These are phyloP conservation scores for Tylopilus balloui DNA, from an alignment of 768 basidiomycete species.

Conservation along the genomic window DNA sequence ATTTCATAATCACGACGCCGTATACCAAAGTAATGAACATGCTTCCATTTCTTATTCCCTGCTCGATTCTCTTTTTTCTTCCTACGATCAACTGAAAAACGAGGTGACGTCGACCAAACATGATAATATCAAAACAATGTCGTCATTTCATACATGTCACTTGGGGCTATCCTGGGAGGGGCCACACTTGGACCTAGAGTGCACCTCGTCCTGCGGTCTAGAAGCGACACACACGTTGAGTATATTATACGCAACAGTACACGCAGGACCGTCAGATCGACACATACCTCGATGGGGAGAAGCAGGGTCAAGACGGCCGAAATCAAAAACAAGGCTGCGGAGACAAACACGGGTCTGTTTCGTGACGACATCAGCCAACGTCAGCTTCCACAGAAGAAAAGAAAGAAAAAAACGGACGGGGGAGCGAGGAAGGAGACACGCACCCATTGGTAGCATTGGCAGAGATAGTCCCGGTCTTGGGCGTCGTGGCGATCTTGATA, in stretches of 20 bases:
- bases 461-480: constrained; percentile 26
- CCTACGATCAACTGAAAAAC: too few relatives aligned
- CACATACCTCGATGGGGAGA: constrained; percentile 45
- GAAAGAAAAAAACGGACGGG: neutral
- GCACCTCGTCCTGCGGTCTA: constrained; percentile 28
- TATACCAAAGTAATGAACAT: too few relatives aligned
- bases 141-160: neutral
- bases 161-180: too few relatives aligned
- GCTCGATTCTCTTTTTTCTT: too few relatives aligned
- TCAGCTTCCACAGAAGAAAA: too few relatives aligned
- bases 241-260: too few relatives aligned
- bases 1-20: too few relatives aligned
- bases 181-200: constrained; percentile 5
- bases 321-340: constrained; percentile 43
- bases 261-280: neutral
- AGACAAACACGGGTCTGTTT: constrained; percentile 43
- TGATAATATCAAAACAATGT: too few relatives aligned
- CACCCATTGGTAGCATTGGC: constrained; percentile 36
- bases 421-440: neutral
- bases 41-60: too few relatives aligned
- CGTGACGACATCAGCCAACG: neutral
- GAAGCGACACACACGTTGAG: neutral
- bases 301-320: constrained; percentile 38
- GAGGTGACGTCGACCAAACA: too few relatives aligned
- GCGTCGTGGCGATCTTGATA: constrained; percentile 45